Conservation (phyloP, 176 grass and related monocot species). For the Dactylis glomerata region DNA sequence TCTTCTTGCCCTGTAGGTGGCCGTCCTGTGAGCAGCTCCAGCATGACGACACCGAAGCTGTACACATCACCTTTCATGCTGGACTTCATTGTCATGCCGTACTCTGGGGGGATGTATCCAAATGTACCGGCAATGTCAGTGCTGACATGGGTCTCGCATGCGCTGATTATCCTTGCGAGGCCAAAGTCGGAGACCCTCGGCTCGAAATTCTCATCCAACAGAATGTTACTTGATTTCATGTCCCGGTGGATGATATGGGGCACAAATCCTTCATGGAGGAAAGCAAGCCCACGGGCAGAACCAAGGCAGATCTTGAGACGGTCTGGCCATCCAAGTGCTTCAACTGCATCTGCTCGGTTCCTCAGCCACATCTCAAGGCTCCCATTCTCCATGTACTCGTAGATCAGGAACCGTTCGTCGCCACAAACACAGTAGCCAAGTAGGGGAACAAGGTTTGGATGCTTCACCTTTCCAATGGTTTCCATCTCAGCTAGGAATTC, state of each 20-base stretch:
- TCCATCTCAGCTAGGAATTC: constrained; percentile 98
- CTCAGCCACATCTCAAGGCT: constrained; percentile 92
- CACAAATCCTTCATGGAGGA: constrained; percentile 93
- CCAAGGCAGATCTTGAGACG: constrained; percentile 88
- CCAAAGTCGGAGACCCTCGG: constrained; percentile 96
- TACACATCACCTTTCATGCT: constrained; percentile 83
- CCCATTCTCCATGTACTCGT: constrained; percentile 96
- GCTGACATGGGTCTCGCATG: constrained; percentile 96
- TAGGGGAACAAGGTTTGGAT: constrained; percentile 83
- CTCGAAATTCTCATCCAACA: constrained; percentile 74
- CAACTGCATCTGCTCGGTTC: constrained; percentile 72
- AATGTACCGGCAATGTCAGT: constrained; percentile 89
- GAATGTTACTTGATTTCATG: constrained; percentile 98
- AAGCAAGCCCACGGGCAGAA: constrained; percentile 76
- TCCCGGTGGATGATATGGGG: constrained; percentile 97
- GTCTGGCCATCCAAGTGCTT: constrained; percentile 77
- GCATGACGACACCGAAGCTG: constrained; percentile 91
- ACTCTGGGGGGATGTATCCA: constrained; percentile 90
- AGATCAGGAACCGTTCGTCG: constrained; percentile 91
- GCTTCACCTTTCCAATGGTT: constrained; percentile 97
- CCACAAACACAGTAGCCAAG: constrained; percentile 94
- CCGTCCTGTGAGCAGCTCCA: constrained; percentile 88
- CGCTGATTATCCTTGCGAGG: constrained; percentile 95
- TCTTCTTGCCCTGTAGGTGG: constrained; percentile 89
- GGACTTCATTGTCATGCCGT: constrained; percentile 82